Evolutionary conservation across 352 stramenopile genomes (phyloP).

Genomic region (Phytophthora quininea): DNA sequence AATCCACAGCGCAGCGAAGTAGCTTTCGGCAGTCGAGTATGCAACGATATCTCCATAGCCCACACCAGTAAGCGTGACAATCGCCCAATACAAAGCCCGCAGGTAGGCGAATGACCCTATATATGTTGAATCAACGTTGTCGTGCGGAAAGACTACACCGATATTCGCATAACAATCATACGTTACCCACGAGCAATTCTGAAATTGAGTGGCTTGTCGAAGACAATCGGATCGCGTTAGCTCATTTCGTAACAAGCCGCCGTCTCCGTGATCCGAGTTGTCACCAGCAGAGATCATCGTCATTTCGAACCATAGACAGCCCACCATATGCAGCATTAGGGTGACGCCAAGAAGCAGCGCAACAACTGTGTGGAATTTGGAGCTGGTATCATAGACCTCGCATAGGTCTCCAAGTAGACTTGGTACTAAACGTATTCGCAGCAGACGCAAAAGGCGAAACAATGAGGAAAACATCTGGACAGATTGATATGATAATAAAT

Average conservation of each 20-base stretch:
- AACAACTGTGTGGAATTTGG: constrained; percentile 48
- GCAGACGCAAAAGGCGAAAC: constrained; percentile 50
- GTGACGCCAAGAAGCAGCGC: constrained; percentile 58
- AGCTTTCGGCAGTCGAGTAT: constrained; percentile 59
- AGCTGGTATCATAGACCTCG: constrained; percentile 50
- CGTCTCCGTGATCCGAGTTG: background rate
- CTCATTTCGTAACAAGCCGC: constrained; percentile 1
- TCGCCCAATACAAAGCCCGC: constrained; percentile 68
- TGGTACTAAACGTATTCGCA: constrained; percentile 51
- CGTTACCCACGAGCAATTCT: constrained; percentile 73
- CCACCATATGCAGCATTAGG: constrained; percentile 59
- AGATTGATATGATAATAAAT: constrained; percentile 29
- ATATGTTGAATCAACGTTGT: constrained; percentile 37
- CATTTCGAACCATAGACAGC: constrained; percentile 74
- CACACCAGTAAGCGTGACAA: constrained; percentile 66
- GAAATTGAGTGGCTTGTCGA: constrained; percentile 33
- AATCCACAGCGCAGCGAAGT: constrained; percentile 63
- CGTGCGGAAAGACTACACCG: constrained; percentile 35
- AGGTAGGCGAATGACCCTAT: constrained; percentile 59
- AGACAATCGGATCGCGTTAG: constrained; percentile 48
- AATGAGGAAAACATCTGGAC: constrained; percentile 36
- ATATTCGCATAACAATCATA: constrained; percentile 66
- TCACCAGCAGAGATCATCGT: constrained; percentile 33
- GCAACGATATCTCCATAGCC: constrained; percentile 46
- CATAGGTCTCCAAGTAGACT: constrained; percentile 47